phyloP scores from a whole-genome alignment of 352 stramenopile genomes.

The Phytophthora sansomeana region DNA sequence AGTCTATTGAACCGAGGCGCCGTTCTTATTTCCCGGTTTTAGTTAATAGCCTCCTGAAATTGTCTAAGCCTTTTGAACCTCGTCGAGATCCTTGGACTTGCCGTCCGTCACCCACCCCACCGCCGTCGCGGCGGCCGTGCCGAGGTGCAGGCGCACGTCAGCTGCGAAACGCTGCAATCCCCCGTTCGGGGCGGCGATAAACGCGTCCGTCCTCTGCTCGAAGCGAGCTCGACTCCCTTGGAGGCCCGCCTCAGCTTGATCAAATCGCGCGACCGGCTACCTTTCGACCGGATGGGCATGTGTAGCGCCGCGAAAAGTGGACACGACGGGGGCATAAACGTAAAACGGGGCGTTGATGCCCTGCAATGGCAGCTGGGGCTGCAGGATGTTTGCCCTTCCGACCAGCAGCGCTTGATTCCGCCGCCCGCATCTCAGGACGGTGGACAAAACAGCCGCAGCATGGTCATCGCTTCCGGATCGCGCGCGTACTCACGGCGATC shows the following conservation, averaged over 20 bases:
- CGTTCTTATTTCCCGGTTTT: too few species aligned
- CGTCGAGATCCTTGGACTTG: too few species aligned
- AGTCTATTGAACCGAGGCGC: too few species aligned
- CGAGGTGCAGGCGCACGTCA: neutral
- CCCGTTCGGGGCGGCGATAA: conserved; percentile 18
- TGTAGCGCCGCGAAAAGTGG: conserved; percentile 33
- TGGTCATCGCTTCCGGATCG: conserved; percentile 16
- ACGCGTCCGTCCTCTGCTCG: conserved; percentile 9
- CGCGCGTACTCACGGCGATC: neutral
- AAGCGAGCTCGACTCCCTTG: neutral
- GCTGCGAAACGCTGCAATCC: neutral
- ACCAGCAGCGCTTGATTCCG: neutral
- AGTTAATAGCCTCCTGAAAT: too few species aligned
- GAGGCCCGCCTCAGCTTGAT: conserved; percentile 14
- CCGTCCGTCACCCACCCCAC: too few species aligned
- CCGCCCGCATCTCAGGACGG: neutral
- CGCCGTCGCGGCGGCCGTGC: neutral
- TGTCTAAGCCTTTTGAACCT: too few species aligned
- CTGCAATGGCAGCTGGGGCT: conserved; percentile 10
- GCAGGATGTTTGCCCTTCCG: conserved; percentile 6
- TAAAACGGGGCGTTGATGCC: conserved; percentile 18
- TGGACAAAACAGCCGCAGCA: conserved; percentile 20
- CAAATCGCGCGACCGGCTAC: conserved; percentile 11
- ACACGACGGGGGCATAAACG: conserved; percentile 34
- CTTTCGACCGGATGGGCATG: conserved; percentile 5